Percentiles rank a stretch among this genome's conserved stretches.
phyloP scores from a whole-genome alignment of 176 grass and related monocot genomes.

The barley (Hordeum vulgare) region DNA sequence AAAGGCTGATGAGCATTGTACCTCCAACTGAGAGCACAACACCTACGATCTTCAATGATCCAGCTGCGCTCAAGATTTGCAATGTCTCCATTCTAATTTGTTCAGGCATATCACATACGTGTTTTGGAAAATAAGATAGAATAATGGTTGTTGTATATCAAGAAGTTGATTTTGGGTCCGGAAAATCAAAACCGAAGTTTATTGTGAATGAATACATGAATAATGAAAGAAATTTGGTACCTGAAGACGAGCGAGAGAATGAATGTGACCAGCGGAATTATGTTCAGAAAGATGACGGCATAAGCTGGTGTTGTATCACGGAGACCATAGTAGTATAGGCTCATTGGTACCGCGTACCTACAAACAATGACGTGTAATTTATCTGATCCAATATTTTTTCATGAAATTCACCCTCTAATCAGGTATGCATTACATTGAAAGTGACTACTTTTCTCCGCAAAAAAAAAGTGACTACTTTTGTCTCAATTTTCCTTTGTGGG shows the following conservation, averaged over 20 bases:
- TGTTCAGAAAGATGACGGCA: slow-evolving; percentile 40
- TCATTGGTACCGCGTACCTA: slow-evolving; percentile 47
- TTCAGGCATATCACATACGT: background rate
- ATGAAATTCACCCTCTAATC: background rate
- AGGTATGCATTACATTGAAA: background rate
- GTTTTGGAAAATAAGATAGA: background rate
- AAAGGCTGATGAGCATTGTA: slow-evolving; percentile 42
- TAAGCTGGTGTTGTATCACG: slow-evolving; percentile 46
- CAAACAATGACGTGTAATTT: background rate
- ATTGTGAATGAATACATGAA: background rate
- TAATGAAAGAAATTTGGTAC: background rate
- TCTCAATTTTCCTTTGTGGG: background rate
- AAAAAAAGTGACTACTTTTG: background rate
- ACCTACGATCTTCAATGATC: slow-evolving; percentile 31
- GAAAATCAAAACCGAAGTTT: background rate
- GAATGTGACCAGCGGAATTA: slow-evolving; percentile 47
- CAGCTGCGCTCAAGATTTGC: background rate
- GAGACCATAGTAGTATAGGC: slow-evolving; percentile 50
- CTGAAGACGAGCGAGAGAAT: slow-evolving; percentile 41
- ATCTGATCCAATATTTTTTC: background rate
- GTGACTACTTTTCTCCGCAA: background rate
- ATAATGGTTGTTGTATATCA: background rate
- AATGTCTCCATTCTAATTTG: slow-evolving; percentile 34
- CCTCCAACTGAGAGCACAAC: slow-evolving; percentile 35
- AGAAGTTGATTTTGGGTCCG: background rate